Conservation (phyloP, 169 alveolate genomes). For the Eimeria brunetti region DNA sequence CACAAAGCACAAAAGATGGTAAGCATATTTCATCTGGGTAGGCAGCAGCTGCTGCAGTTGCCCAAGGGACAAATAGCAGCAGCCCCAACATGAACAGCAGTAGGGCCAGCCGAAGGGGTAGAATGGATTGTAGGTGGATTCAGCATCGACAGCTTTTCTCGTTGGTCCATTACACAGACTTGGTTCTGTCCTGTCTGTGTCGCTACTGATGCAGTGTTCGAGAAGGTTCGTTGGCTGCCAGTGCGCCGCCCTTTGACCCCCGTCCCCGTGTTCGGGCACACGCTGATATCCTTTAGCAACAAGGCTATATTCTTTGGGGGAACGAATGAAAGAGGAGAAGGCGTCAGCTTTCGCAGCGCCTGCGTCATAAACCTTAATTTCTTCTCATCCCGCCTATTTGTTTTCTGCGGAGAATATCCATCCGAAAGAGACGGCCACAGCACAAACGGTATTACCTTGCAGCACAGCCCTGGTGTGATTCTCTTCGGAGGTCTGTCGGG, state of each 20-base stretch:
- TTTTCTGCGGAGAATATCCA: slow-evolving; percentile 89
- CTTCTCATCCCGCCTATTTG: slow-evolving; percentile 88
- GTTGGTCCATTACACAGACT: not conserved
- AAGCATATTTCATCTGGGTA: not conserved
- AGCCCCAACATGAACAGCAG: not conserved
- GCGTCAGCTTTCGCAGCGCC: slow-evolving; percentile 86
- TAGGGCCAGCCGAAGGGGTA: not conserved
- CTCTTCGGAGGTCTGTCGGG: slow-evolving; percentile 92
- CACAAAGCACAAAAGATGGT: slow-evolving; percentile 70
- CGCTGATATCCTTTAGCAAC: slow-evolving; percentile 89
- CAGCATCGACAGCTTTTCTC: not conserved
- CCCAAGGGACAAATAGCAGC: not conserved
- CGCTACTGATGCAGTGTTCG: slow-evolving; percentile 64
- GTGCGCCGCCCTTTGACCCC: slow-evolving; percentile 86
- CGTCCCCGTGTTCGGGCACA: slow-evolving; percentile 89
- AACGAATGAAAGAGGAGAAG: slow-evolving; percentile 87
- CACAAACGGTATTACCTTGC: slow-evolving; percentile 87
- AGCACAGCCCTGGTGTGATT: slow-evolving; percentile 86
- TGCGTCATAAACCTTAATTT: slow-evolving; percentile 88
- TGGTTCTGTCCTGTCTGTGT: not conserved
- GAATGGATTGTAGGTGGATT: not conserved
- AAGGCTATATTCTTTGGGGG: slow-evolving; percentile 93
- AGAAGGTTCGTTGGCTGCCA: slow-evolving; percentile 88
- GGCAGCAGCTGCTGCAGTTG: not conserved
- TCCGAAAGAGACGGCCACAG: slow-evolving; percentile 91